Conservation (phyloP, 345 rosid species). For the Lenwebbia sp. region DNA sequence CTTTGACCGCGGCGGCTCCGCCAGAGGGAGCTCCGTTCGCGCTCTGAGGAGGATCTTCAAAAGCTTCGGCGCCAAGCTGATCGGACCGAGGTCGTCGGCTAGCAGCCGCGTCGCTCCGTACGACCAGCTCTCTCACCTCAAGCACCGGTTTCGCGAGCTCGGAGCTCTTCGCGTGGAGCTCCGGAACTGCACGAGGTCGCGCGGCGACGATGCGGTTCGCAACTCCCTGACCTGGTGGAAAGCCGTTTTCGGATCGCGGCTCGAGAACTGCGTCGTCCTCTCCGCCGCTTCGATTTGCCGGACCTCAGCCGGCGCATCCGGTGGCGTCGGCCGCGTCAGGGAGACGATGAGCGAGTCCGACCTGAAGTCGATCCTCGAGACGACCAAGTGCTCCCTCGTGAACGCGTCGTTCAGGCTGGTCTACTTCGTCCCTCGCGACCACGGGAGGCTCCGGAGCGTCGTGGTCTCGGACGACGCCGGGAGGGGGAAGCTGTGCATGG, state of each 20-base stretch:
- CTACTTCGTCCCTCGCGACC: not conserved
- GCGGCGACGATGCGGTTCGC: not conserved
- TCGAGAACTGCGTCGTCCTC: not conserved
- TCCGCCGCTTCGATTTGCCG: not conserved
- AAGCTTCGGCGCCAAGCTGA: not conserved
- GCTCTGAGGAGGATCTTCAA: not conserved
- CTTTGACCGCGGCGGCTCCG: not conserved
- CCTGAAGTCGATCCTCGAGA: not conserved
- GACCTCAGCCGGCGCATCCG: not conserved
- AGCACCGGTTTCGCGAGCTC: not conserved
- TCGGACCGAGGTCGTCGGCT: not conserved
- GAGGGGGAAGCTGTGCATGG: conserved; percentile 1
- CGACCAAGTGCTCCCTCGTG: not conserved
- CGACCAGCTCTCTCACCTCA: not conserved
- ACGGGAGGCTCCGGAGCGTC: not conserved
- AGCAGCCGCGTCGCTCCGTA: not conserved
- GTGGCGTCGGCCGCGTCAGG: not conserved
- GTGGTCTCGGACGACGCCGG: not conserved
- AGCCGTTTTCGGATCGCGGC: not conserved
- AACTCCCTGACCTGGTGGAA: not conserved
- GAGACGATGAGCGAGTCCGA: not conserved
- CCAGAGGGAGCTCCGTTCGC: not conserved
- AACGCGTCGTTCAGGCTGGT: not conserved
- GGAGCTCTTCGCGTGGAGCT: not conserved
- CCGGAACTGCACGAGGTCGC: not conserved